phyloP scores from a whole-genome alignment of 495 filamentous ascomycete species.

The Aspergillus ostianus region DNA sequence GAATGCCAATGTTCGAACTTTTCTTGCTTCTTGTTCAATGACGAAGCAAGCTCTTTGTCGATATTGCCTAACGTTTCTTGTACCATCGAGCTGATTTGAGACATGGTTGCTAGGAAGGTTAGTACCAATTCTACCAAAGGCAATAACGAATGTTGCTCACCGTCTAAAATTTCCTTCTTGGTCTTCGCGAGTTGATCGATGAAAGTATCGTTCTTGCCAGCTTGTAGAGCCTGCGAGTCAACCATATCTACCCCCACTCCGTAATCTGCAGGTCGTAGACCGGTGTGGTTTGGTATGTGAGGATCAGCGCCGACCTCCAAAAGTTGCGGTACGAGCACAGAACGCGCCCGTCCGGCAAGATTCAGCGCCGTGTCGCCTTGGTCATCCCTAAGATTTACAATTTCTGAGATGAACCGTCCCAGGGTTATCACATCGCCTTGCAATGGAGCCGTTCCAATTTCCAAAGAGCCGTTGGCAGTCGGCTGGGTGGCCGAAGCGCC shows the following conservation, averaged over 20 bases:
- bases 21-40: slow-evolving; percentile 76
- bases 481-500: slow-evolving; percentile 60
- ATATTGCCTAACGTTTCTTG: slow-evolving; percentile 61
- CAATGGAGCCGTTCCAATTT: slow-evolving; percentile 29
- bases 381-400: slow-evolving; percentile 90
- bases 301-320: slow-evolving; percentile 91
- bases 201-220: slow-evolving; percentile 47
- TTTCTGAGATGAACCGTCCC: slow-evolving; percentile 88
- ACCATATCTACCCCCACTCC: slow-evolving; percentile 76
- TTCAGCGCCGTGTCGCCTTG: slow-evolving; percentile 93
- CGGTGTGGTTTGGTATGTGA: slow-evolving; percentile 82
- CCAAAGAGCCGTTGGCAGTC: slow-evolving; percentile 29
- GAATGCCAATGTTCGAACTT: slow-evolving; percentile 73
- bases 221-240: slow-evolving; percentile 47
- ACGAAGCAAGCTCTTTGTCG: slow-evolving; percentile 69
- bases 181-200: slow-evolving; percentile 62
- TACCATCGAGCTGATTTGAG: slow-evolving; percentile 42
- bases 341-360: slow-evolving; percentile 86
- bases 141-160: slow-evolving; percentile 22
- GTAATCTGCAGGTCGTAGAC: slow-evolving; percentile 84
- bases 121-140: slow-evolving; percentile 20
- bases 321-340: slow-evolving; percentile 89
- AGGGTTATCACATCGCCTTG: slow-evolving; percentile 68
- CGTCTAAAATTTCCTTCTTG: slow-evolving; percentile 46
- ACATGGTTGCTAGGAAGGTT: slow-evolving; percentile 60